A percentile compares a stretch with the other conserved stretches of the same genome.
Conservation (phyloP, 768 basidiomycete species). For the Termitomyces sp. region DNA sequence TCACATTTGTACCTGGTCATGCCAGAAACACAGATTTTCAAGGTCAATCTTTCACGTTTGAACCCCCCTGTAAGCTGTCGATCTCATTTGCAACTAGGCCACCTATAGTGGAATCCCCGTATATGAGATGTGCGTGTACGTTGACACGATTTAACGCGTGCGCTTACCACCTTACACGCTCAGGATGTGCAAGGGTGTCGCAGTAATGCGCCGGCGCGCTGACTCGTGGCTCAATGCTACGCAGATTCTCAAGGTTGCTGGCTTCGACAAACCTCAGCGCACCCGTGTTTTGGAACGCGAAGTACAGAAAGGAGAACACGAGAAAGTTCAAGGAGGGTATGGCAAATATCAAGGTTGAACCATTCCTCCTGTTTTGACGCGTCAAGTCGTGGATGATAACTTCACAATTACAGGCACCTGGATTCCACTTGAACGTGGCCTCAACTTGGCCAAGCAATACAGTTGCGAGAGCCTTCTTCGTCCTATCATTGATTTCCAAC, state of each 20-base stretch:
- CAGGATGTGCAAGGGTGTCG: slow-evolving; percentile 94
- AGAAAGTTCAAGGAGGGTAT: slow-evolving; percentile 99
- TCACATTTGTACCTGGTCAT: slow-evolving; percentile 28
- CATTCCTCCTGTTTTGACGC: slow-evolving; percentile 10
- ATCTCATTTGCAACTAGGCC: slow-evolving; percentile 47
- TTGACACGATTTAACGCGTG: slow-evolving; percentile 31
- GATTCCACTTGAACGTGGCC: slow-evolving; percentile 92
- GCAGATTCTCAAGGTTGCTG: slow-evolving; percentile 97
- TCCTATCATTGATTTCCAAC: slow-evolving; percentile 92
- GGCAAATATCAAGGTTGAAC: slow-evolving; percentile 96
- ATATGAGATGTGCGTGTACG: slow-evolving; percentile 73
- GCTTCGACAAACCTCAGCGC: slow-evolving; percentile 97
- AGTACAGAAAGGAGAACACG: slow-evolving; percentile 97
- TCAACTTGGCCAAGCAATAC: slow-evolving; percentile 86
- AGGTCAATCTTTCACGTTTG: slow-evolving; percentile 41
- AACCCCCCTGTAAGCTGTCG: slow-evolving; percentile 14
- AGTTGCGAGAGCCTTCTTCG: slow-evolving; percentile 83
- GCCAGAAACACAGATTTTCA: slow-evolving; percentile 88
- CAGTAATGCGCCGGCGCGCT: slow-evolving; percentile 94
- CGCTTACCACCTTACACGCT: slow-evolving; percentile 34
- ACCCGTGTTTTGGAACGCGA: slow-evolving; percentile 97
- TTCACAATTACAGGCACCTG: slow-evolving; percentile 70
- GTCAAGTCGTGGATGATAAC: slow-evolving; percentile 8
- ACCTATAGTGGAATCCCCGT: slow-evolving; percentile 93
- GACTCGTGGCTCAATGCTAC: slow-evolving; percentile 99